Evolutionary conservation across 2,329 filamentous ascomycete genomes (phyloP), one percentile per base, ranked within the genome.

Genomic region (Xylaria sp.): DNA sequence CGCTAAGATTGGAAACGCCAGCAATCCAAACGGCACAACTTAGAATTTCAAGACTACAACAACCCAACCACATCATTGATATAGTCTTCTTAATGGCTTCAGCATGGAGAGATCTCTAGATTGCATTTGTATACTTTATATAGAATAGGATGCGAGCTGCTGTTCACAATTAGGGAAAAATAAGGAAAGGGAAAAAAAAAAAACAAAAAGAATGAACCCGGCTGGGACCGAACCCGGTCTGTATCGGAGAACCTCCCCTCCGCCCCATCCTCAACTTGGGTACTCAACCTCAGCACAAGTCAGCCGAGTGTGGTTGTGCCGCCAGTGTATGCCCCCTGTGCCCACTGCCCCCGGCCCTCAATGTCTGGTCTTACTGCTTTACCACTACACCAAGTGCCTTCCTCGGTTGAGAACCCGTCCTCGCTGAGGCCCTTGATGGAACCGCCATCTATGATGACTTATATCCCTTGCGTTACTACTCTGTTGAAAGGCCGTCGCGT

Each of bases 211-310:
- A 30, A 17, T 47, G 32, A 34, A 7, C 21, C 4, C 9, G 8
- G 4, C 34, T 12, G 27, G 51, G 54, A 63, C 54, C 24, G 51
- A 63, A 63, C 60, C 58, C 47, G 24, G 39, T 19, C 59, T 4
- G 34, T 34, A 42, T 57, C 53, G 61, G 61, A 63, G 61, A 57
- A 63, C 53, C 61, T 51, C 61, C 61, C 59, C 53, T 63, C 61
- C 45, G 45, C 61, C 45, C 61, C 61, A 57, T 51, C 53, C 54
- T 42, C 61, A 64, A 45, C 61, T 57, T 30, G 7, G 61, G 42
- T 27, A 21, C n/a, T 48, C 32, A 55, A 27, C 54, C 32, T 42
- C 34, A 17, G 54, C 36, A 57, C 32, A 7, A 9, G 34, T 42
- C 11, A 14, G 11, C 39, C 39, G 24, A 14, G 14, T 42, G 24